Evolutionary conservation across 345 rosid genomes (phyloP), one percentile per base, ranked within the genome.

Genomic region (Rhodamnia argentea): DNA sequence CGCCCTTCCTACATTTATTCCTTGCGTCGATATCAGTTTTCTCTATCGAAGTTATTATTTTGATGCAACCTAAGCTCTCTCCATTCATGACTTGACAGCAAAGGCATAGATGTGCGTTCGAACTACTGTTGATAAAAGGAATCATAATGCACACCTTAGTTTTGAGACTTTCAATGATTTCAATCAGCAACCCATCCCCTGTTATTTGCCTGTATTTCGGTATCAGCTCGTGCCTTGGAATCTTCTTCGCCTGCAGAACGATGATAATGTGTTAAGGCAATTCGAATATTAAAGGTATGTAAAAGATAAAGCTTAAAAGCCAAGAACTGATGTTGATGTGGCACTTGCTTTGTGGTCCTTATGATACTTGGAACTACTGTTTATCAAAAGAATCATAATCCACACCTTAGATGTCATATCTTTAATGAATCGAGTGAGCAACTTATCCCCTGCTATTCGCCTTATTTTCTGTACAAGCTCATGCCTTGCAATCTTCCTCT

Each of bases 131-230:
- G 12, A 26, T 26, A 2, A 26, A 58, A 58, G 15, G 29, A 10
- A 58, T 58, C 14, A 58, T 24, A 23, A 86, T 26, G 10, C 82
- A 44, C 32, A 87, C 95, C 95, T 93, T 92, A 74, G 87, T 57
- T 89, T 92, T 91, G 47, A 86, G 89, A 64, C 93, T 89, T 87
- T 92, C 93, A 87, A 96, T 94, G 84, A 94, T 91, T 50, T 92
- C 88, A 83, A 91, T 89, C 92, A 96, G 89, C 88, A 96, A 86
- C 84, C 86, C 91, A 90, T 96, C 99, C 85, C 98, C 99, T 9
- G 93, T 92, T 53, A 94, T 87, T 32, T 85, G 86, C 87, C 99
- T 92, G 82, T 93, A 90, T 58, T 90, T 87, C 40, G 87, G 91
- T 59, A 96, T 90, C 22, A 96, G 84, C 47, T 96, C 95, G 52